Evolutionary conservation across 1,139 yeast species (phyloP).

Genomic region (Suzukiozyma palmioleophila): DNA sequence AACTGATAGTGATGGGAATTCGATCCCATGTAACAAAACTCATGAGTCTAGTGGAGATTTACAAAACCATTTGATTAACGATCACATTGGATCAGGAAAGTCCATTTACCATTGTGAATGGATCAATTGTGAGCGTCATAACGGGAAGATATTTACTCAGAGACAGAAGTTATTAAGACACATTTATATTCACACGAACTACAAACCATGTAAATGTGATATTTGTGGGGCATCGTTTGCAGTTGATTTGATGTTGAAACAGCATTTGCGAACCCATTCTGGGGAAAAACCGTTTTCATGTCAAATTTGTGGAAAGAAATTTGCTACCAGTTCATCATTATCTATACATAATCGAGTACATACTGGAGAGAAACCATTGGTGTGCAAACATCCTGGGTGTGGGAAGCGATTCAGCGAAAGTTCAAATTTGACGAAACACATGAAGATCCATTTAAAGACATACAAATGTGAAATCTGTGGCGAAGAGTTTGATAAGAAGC

Average conservation of each 20-base stretch:
- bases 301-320: slow-evolving; percentile 43
- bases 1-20: slow-evolving; percentile 22
- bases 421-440: slow-evolving; percentile 83
- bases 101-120: slow-evolving; percentile 69
- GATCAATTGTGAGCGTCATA: slow-evolving; percentile 69
- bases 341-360: slow-evolving; percentile 54
- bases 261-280: slow-evolving; percentile 82
- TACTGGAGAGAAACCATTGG: slow-evolving; percentile 70
- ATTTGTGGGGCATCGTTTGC: slow-evolving; percentile 69
- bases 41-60: slow-evolving; percentile 56
- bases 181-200: slow-evolving; percentile 80
- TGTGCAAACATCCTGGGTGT: slow-evolving; percentile 77
- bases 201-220: slow-evolving; percentile 69
- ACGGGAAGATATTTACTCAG: slow-evolving; percentile 63
- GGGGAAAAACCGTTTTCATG: slow-evolving; percentile 67
- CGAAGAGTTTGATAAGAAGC: slow-evolving; percentile 45
- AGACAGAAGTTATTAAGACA: slow-evolving; percentile 85
- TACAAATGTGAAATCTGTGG: slow-evolving; percentile 51
- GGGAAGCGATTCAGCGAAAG: slow-evolving; percentile 84
- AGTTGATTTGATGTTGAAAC: slow-evolving; percentile 59
- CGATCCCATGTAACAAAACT: slow-evolving; percentile 41
- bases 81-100: slow-evolving; percentile 73
- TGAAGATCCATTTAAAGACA: slow-evolving; percentile 58
- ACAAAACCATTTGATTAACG: slow-evolving; percentile 62
- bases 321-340: slow-evolving; percentile 51